A percentile compares a stretch with the other conserved stretches of the same genome.
These are phyloP conservation scores for Xylariaceae sp. DNA, from an alignment of 2,329 filamentous ascomycete genomes.

Conservation along the genomic window DNA sequence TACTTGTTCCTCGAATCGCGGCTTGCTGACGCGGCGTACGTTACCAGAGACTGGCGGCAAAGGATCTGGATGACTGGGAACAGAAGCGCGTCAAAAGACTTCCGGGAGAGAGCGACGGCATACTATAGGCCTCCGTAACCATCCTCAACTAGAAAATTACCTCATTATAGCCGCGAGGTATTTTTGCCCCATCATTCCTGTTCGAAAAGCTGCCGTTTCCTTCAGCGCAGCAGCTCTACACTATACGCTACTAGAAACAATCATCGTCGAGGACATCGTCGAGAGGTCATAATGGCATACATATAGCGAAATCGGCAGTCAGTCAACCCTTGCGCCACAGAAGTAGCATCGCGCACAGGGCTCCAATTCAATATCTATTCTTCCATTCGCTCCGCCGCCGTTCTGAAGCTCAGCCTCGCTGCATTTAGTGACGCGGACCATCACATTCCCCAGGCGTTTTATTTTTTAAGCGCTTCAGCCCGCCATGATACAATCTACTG, in stretches of 20 bases:
- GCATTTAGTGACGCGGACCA: too few relatives aligned
- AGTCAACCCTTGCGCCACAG: too few relatives aligned
- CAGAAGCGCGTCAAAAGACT: slow-evolving; percentile 90
- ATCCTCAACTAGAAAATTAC: neutral
- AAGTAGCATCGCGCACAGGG: too few relatives aligned
- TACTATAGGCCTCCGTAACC: slow-evolving; percentile 50
- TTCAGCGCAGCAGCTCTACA: neutral
- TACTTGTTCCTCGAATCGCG: neutral
- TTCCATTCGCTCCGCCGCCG: too few relatives aligned
- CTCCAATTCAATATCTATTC: too few relatives aligned
- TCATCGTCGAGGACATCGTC: neutral
- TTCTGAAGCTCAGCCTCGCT: too few relatives aligned
- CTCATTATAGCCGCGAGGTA: neutral
- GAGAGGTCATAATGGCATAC: neutral
- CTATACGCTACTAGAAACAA: neutral
- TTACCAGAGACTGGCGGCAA: slow-evolving; percentile 69
- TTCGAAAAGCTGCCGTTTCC: neutral
- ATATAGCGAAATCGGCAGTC: too few relatives aligned
- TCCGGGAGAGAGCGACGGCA: slow-evolving; percentile 83
- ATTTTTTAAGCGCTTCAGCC: too few relatives aligned
- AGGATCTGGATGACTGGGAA: slow-evolving; percentile 94
- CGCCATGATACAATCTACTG: too few relatives aligned
- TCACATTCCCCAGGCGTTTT: too few relatives aligned
- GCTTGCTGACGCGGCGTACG: slow-evolving; percentile 18
- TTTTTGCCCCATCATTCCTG: neutral